Conservation (phyloP, 345 rosid genomes). For the Euphorbia tirucalli region DNA sequence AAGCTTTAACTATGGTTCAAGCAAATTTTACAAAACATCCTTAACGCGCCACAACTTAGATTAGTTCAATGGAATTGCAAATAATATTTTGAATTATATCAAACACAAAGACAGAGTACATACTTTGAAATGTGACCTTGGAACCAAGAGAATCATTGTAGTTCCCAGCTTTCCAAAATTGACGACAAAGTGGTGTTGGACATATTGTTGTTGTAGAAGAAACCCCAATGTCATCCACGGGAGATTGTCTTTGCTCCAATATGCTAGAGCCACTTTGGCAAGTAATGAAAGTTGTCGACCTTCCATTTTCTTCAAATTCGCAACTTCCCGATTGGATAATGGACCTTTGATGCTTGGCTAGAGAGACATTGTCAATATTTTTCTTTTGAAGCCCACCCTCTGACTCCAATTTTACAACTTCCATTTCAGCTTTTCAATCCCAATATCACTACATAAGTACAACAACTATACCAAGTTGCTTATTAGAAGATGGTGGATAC, state of each 20-base stretch:
- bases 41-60: background rate
- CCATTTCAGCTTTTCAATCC: slow-evolving; percentile 22
- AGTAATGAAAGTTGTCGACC: slow-evolving; percentile 42
- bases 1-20: background rate
- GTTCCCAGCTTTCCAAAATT: slow-evolving; percentile 93
- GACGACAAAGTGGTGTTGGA: slow-evolving; percentile 78
- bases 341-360: slow-evolving; percentile 24
- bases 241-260: slow-evolving; percentile 69
- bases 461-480: background rate
- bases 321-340: slow-evolving; percentile 30
- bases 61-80: background rate
- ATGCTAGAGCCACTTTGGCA: slow-evolving; percentile 56
- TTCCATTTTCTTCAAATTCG: slow-evolving; percentile 56
- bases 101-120: slow-evolving; percentile 18
- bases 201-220: slow-evolving; percentile 52
- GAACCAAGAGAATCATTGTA: slow-evolving; percentile 48
- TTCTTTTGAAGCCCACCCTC: slow-evolving; percentile 20
- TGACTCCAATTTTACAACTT: slow-evolving; percentile 50
- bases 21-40: background rate
- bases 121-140: slow-evolving; percentile 59
- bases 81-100: background rate
- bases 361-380: slow-evolving; percentile 10
- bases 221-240: slow-evolving; percentile 62
- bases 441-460: slow-evolving; percentile 12
- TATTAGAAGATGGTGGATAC: background rate